Evolutionary conservation across 306 rosid genomes (phyloP), one percentile per base, ranked within the genome.

Genomic region (Cajanus cajan): DNA sequence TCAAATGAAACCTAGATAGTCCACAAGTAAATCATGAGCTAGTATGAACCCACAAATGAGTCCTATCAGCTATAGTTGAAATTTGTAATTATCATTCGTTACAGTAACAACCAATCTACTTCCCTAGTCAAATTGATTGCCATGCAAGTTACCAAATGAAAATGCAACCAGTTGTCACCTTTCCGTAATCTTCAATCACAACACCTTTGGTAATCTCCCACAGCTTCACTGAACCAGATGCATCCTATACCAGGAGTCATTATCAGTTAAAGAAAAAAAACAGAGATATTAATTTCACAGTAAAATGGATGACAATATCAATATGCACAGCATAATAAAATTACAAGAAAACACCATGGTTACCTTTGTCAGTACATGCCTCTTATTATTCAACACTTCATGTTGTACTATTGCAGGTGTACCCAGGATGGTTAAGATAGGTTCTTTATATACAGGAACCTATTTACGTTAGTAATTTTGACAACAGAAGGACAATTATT

Each of bases 301-400:
- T 36, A 70, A 76, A 77, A 72, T 16, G 66, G 15, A 70, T 52
- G 54, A 68, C 39, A 77, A 44, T 52, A 52, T 33, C n/a, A 63
- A 74, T 78, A 67, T 10, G 50, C 18, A 50, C 47, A 39, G 34
- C 65, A 69, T 54, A 18, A 40, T 71, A 79, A 55, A 68, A 74
- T 51, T 11, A 72, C 59, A 22, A 67, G 47, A 80, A 73, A 76
- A 67, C 22, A 81, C 44, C 65, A 76, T 8, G 67, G 63, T 82
- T 90, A 96, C 99, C 99, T 91, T 93, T 4, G 99, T 93, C 90
- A 96, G 79, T 79, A 96, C 96, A 83, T 93, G 98, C 83, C 98
- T 89, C 87, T 90, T 93, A 79, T 93, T 96, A 87, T 93, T 96
- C 81, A 96, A 79, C 84, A 96, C 86, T 80, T 93, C 99, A 90